Evolutionary conservation across 306 rosid species (phyloP), one percentile per base, ranked within the genome.

Genomic region (Oxytropis ochrocephala): DNA sequence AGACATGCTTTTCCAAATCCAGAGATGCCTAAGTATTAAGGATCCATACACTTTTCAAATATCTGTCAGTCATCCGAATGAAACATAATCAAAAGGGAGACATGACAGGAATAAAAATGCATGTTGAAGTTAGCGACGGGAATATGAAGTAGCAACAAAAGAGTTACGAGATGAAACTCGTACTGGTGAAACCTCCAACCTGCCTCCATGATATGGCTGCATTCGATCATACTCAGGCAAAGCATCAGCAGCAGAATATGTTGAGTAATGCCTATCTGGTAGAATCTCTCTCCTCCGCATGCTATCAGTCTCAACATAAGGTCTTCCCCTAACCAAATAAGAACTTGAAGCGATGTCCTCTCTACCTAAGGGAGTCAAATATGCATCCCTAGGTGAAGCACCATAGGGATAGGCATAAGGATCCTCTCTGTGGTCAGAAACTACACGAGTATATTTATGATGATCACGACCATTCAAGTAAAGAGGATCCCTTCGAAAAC

Each of bases 81-180:
- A 17, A 57, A 21, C 21, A 60, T 41, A 35, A 30, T 36, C 32
- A 18, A 19, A n/a, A 60, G 38, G 52, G 47, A 33, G 11, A 13
- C 50, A 10, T 19, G 16, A 13, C n/a, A 32, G 12, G 63, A 54
- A 32, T 50, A 53, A 57, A 44, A 41, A 51, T 66, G 69, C 64
- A 48, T 8, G 44, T 29, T 17, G 12, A 14, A 48, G 54, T 56
- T 67, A 87, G 62, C 85, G 89, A 56, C 52, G 79, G 0, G 85
- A 53, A 63, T 19, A 81, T 0, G 89, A 69, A 21, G 85, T 84
- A 50, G 89, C 84, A 0, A 85, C 79, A 44, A 87, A 85, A 30
- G 87, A 81, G 79, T 92, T 87, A 14, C 92, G 92, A 32, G 89
- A 86, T 11, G 95, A n/a, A n/a, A n/a, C n/a, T n/a, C n/a, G n/a